Conservation (phyloP, 768 basidiomycete species). For the Chalciporus chontae region DNA sequence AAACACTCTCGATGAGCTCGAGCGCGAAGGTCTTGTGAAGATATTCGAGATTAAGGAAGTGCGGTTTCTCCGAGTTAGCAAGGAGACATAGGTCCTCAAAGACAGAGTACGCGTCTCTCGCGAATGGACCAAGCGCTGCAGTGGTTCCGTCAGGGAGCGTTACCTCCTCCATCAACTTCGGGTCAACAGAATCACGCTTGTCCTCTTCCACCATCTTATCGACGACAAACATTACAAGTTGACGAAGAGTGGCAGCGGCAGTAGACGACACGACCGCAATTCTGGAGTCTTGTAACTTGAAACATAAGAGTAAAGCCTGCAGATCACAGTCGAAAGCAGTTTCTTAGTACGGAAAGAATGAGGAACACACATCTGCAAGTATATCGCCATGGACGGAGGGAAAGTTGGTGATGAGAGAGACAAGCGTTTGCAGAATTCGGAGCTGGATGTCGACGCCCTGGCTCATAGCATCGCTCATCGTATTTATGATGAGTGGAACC, state of each 20-base stretch:
- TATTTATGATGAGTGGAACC: conserved; percentile 75
- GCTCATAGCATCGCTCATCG: conserved; percentile 82
- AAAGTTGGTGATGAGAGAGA: conserved; percentile 89
- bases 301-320: conserved; percentile 88
- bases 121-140: conserved; percentile 65
- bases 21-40: conserved; percentile 92
- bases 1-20: conserved; percentile 95
- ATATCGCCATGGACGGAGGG: conserved; percentile 74
- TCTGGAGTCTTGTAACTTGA: conserved; percentile 91
- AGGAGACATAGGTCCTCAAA: conserved; percentile 93
- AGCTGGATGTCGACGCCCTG: conserved; percentile 98
- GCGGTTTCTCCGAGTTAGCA: conserved; percentile 75
- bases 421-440: conserved; percentile 86
- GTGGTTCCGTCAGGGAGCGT: conserved; percentile 66
- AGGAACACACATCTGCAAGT: conserved; percentile 68
- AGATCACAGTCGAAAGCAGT: background rate
- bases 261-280: conserved; percentile 97
- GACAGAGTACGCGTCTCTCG: conserved; percentile 80
- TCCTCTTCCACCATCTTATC: conserved; percentile 90
- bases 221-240: conserved; percentile 96
- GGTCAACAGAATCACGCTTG: conserved; percentile 32
- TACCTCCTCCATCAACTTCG: conserved; percentile 34
- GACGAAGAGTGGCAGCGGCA: conserved; percentile 92
- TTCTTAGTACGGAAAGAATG: background rate
- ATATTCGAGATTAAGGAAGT: conserved; percentile 76